Evolutionary conservation across 202 grass and related monocot species (phyloP), one percentile per base, ranked within the genome.

Genomic region (Zizania palustris): DNA sequence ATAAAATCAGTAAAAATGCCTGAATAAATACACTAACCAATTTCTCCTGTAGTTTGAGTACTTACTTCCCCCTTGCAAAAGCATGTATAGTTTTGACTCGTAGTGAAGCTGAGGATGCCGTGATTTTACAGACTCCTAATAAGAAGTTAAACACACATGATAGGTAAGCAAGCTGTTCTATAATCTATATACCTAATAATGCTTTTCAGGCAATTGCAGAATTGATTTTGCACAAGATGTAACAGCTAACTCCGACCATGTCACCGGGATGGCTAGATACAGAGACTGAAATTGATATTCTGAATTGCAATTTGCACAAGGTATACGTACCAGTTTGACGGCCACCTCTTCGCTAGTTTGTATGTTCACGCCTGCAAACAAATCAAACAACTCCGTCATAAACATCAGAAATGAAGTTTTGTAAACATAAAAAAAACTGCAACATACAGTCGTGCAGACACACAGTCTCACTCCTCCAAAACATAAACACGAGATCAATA

Each of bases 21-120:
- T 59, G 16, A 14, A 45, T 67, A 45, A 76, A 33, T 58, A 41
- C 0, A 60, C 3, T 9, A 69, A 72, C 48, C 16, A 62, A 65
- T 15, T 71, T 61, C 10, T 76, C 28, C 11, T 14, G 28, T 28
- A 38, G 41, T 20, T 9, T 9, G 61, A 55, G 3, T 44, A 71
- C 81, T 84, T 66, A 88, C 81, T 88, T 67, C 86, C 86, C n/a
- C 82, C 86, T 68, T 88, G 86, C 59, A 84, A 67, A 81, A 84
- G 81, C 76, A 77, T 81, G 62, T 88, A 88, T 39, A 88, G 65
- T 80, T 84, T 88, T 49, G 81, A 88, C 70, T 88, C 81, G 34
- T 88, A 84, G 13, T 88, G 86, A 84, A 84, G 86, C 53, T 88
- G 86, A 5, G 81, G 81, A 45, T 88, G 81, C 11, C 68, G 68